A percentile compares a stretch with the other conserved stretches of the same genome.
Evolutionary conservation across 2,329 filamentous ascomycete genomes (phyloP).

Genomic region (Cladosporium halotolerans): DNA sequence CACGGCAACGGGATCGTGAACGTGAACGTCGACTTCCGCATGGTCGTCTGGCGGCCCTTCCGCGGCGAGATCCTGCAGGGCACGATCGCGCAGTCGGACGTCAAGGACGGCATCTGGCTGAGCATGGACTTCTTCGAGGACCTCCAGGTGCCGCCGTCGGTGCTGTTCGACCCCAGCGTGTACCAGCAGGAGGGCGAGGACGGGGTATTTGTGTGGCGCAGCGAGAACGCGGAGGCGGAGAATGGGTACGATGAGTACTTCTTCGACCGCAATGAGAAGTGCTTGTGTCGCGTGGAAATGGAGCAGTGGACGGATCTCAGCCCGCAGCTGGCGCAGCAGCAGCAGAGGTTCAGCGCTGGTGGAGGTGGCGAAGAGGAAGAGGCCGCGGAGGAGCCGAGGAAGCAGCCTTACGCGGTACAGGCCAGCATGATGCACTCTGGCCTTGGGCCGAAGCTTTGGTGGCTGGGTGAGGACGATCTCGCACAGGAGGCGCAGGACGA

Average conservation of each 20-base stretch:
- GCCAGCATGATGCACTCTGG: slow-evolving; percentile 44
- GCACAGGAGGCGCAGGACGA: slow-evolving; percentile 18
- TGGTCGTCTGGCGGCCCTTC: slow-evolving; percentile 92
- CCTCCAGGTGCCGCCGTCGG: slow-evolving; percentile 67
- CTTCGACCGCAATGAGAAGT: slow-evolving; percentile 84
- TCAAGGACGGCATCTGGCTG: slow-evolving; percentile 52
- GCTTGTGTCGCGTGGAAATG: slow-evolving; percentile 75
- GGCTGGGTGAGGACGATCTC: slow-evolving; percentile 27
- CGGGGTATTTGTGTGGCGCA: slow-evolving; percentile 63
- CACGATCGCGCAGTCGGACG: slow-evolving; percentile 74
- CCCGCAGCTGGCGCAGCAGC: slow-evolving; percentile 66
- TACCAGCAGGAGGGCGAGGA: slow-evolving; percentile 42
- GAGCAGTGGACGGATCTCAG: slow-evolving; percentile 91
- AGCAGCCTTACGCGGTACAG: slow-evolving; percentile 63
- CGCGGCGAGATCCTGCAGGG: slow-evolving; percentile 88
- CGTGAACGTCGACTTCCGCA: slow-evolving; percentile 90
- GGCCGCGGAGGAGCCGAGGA: slow-evolving; percentile 46
- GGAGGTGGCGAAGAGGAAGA: slow-evolving; percentile 50
- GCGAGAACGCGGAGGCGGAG: slow-evolving; percentile 51
- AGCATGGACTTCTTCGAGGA: slow-evolving; percentile 91
- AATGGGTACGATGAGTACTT: slow-evolving; percentile 56
- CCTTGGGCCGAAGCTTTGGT: slow-evolving; percentile 45
- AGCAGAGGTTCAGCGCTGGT: slow-evolving; percentile 15
- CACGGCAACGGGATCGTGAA: slow-evolving; percentile 89
- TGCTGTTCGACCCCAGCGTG: slow-evolving; percentile 67